phyloP scores from a whole-genome alignment of 768 basidiomycete species.

The Leccinum uliginosum region DNA sequence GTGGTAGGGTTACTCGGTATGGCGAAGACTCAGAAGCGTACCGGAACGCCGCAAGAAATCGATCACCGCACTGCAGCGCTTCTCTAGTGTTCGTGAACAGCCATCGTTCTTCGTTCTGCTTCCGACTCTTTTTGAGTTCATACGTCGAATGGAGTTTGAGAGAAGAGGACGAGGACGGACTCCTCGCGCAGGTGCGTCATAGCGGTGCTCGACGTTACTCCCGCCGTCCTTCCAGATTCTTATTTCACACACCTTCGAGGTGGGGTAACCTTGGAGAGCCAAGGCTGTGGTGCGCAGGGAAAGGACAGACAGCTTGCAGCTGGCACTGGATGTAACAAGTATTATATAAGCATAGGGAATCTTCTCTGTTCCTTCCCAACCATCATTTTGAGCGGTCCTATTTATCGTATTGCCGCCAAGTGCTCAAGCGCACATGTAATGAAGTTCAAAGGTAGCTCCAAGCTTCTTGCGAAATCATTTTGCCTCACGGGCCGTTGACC shows the following conservation, averaged over 20 bases:
- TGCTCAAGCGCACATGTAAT: neutral
- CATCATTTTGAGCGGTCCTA: neutral
- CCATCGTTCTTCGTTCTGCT: neutral
- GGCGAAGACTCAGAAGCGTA: neutral
- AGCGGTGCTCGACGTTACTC: neutral
- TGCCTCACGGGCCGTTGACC: neutral
- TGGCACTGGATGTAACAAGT: neutral
- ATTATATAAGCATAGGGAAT: neutral
- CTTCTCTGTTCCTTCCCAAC: neutral
- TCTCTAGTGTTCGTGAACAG: neutral
- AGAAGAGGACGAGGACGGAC: neutral
- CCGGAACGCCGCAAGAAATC: neutral
- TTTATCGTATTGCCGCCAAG: neutral
- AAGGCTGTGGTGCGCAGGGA: neutral
- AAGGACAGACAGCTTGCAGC: neutral
- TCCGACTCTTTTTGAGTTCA: neutral
- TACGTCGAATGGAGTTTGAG: neutral
- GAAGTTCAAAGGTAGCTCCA: neutral
- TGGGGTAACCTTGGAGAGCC: neutral
- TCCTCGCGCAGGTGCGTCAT: neutral
- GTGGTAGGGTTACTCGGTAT: neutral
- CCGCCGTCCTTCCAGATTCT: too few species aligned
- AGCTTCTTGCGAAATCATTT: neutral
- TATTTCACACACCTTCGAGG: neutral
- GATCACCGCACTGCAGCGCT: neutral